Evolutionary conservation across 2,329 filamentous ascomycete genomes (phyloP), one percentile per base, ranked within the genome.

Genomic region (Fusarium sulawesiense): DNA sequence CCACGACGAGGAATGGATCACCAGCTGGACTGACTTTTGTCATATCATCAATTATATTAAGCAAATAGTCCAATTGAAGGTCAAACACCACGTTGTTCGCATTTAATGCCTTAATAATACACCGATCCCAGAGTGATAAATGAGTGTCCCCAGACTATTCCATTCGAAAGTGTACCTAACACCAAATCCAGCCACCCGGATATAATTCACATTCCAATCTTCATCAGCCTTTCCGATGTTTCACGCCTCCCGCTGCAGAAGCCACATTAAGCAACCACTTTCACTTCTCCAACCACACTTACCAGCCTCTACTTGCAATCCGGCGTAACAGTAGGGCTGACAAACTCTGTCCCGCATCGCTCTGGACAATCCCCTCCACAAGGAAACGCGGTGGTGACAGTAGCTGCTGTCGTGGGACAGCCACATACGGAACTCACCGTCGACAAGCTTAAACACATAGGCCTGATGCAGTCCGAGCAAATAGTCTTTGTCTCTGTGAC

Each of bases 391-490:
- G 75, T 67, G 6, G 72, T 73, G 3, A 76, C 71, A 2, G 79
- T 81, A 12, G 76, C 67, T 34, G 77, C 68, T 2, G 60, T 73
- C 8, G 63, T 49, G 2, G 78, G 77, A 48, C 80, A 82, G 29
- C 77, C 78, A 58, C 78, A 78, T 6, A 72, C 71, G 12, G 76
- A 77, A 21, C 72, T 78, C 20, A 81, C 54, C 7, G 78, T 80
- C 29, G 69, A 66, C 21, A 77, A 27, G 4, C 30, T 64, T 40
- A 80, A 56, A 49, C 80, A 81, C 56, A 73, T 50, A 13, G 75
- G 77, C 23, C 75, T 63, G 2, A 75, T 47, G 62, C 80, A 82
- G 2, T 77, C 80, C 14, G 76, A 74, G 71, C 80, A 82, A n/a
- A 75, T 59, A 11, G 75, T 73, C 6, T 64, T 44, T 9, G 76